phyloP scores from a whole-genome alignment of 257 asterid genomes.

The Petrea volubilis region DNA sequence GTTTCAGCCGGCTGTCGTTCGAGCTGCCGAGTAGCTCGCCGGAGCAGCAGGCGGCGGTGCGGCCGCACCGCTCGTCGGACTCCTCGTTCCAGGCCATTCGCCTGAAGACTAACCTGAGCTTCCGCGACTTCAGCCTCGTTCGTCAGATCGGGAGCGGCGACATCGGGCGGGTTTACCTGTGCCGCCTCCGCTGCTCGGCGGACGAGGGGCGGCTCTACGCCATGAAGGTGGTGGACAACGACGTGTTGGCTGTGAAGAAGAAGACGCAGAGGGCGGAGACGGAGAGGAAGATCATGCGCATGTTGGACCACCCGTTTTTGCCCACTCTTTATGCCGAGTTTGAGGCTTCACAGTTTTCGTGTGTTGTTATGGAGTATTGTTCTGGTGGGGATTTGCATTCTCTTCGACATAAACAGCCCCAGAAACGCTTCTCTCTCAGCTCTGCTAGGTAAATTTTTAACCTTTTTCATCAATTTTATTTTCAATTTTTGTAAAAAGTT shows the following conservation, averaged over 20 bases:
- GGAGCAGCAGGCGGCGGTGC: slow-evolving; percentile 43
- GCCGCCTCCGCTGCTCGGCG: slow-evolving; percentile 48
- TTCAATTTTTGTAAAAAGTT: background rate
- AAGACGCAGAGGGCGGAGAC: slow-evolving; percentile 81
- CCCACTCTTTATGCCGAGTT: slow-evolving; percentile 78
- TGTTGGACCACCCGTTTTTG: slow-evolving; percentile 80
- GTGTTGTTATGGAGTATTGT: slow-evolving; percentile 86
- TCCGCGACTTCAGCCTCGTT: slow-evolving; percentile 69
- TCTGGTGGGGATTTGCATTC: slow-evolving; percentile 90
- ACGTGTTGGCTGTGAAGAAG: slow-evolving; percentile 69
- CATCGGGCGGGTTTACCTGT: slow-evolving; percentile 73
- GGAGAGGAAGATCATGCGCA: slow-evolving; percentile 70
- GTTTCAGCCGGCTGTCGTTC: slow-evolving; percentile 69
- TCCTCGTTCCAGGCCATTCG: slow-evolving; percentile 53
- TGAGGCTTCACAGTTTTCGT: slow-evolving; percentile 71
- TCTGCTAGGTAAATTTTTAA: slow-evolving; percentile 56
- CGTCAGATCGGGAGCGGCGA: slow-evolving; percentile 92
- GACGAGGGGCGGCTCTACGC: slow-evolving; percentile 57
- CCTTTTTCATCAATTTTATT: background rate
- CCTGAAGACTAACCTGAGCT: slow-evolving; percentile 36
- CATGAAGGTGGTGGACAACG: slow-evolving; percentile 87
- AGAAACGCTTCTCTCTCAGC: slow-evolving; percentile 65
- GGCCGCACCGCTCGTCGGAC: slow-evolving; percentile 82
- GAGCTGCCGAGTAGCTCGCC: slow-evolving; percentile 63
- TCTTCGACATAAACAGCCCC: slow-evolving; percentile 69